Evolutionary conservation across 768 basidiomycete species (phyloP), one percentile per base, ranked within the genome.

Genomic region (Dendrothele bispora): DNA sequence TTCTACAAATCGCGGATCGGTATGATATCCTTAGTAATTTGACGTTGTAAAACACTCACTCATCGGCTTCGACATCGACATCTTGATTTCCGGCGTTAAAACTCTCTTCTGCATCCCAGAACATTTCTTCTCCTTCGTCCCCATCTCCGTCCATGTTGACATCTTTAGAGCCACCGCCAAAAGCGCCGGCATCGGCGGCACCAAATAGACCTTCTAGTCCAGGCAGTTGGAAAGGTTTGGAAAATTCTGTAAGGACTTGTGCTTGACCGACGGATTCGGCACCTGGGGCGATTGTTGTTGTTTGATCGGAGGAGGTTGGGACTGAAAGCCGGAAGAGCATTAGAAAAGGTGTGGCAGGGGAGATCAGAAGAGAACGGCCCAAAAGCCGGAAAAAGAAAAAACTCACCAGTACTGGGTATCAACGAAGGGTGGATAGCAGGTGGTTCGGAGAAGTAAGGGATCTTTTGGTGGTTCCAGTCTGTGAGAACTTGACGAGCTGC

Each of bases 401-500:
- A 57, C 55, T 43, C 61, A 67, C 77, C 63, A 5, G 69, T 71
- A 8, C 74, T 74, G 5, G 88, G 86, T 48, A 91, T 74, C 26
- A 80, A 74, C 1, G 90, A 91, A 0, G 91, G 86, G 61, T 95
- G 91, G 2, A 90, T 62, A 7, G 72, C 59, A 0, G 95, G 94
- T 7, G 94, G 92, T 2, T 71, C 62, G 4, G 92, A 90, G 69
- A 77, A 90, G 68, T 91, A 98, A 0, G 91, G 88, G 10, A 98
- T 95, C 61, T 92, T 95, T 63, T 97, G 93, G 48, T 91, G 83
- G 58, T 98, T 98, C 95, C 95, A 99, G 61, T 99, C 94, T 40
- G 74, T 80, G 1, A 98, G 66, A 20, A 98, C 78, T 12, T 86
- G 82, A 26, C 91, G 84, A 0, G 95, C 92, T 0, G 92, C 80